Base-by-base conservation (phyloP, 371 early-diverging fungal species). In the Synchytrium microbalum region DNA sequence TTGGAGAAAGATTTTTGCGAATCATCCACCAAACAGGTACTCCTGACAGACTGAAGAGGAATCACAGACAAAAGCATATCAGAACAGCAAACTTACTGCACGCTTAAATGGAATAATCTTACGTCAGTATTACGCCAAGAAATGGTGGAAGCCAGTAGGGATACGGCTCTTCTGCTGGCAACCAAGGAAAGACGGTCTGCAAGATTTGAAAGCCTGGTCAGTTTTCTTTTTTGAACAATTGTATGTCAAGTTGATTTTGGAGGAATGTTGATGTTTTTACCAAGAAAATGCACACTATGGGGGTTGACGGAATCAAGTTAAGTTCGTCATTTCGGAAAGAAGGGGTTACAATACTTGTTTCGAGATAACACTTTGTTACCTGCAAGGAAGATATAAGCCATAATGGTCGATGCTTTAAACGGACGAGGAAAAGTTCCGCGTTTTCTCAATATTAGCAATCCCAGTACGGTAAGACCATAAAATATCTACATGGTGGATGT, bases 391-490 rank as follows among this genome's bases (percentile, higher is more conserved):
- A 55, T 8, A 24, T 13, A 5, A 24, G 56, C 25, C 13, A 24
- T 24, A 5, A 24, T 8, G 13, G 28, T n/a, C 56, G 13, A 55
- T n/a, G 24, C 56, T 55, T 28, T 55, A 24, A 25, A 55, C 25
- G 56, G 56, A 13, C 56, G 23, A 13, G 8, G 8, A 8, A n/a
- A 55, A 24, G 8, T 24, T 13, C 13, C 13, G 8, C 38, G 63
- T 26, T 32, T 30, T 23, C 63, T 28, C 23, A 63, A 25, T 1
- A 63, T 23, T 0, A 63, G 25, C 10, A 63, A 30, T n/a, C 63
- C 63, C 23, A 63, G 23, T 1, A 63, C 28, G 31, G 59, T 60
- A 29, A 64, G 29, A 23, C 75, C 77, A 67, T 79, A 79, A 72
- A 76, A 87, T 56, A 38, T 38, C 46, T 38, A 38, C 5, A 38